Base-by-base conservation (phyloP, 495 filamentous ascomycete genomes). In the Tuber indicum region DNA sequence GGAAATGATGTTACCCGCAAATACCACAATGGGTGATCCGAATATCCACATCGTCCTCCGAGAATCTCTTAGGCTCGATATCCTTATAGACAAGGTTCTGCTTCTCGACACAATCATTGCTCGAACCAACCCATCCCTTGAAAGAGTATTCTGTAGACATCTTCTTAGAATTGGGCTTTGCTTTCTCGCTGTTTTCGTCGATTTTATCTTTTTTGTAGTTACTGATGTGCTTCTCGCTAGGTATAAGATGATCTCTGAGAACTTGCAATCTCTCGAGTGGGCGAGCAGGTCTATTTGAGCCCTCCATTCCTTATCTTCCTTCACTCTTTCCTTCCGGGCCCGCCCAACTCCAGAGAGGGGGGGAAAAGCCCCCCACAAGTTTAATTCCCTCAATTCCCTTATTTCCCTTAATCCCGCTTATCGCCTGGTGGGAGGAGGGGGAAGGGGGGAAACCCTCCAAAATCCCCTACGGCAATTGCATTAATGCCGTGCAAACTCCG, bases 21-120 rank as follows among this genome's bases (percentile, higher is more conserved):
- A 97, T 90, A 72, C 93, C 92, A 84, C 93, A 96, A 85, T 96
- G 93, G 0, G 92, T 88, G 78, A 97, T 86, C 82, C 90, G 86
- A 77, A 93, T 92, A 82, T 93, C 91, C 72, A 97, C 87, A 84
- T 97, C 93, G 76, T 88, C 91, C 79, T 92, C 89, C 41, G 90
- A 88, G 87, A 91, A 96, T 19, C 89, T 87, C 86, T 97, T 97
- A 3, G 93, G 92, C 77, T 90, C 87, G 84, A 90, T 96, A 78
- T 88, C 86, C 77, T 88, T 87, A 89, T 90, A 94, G 58, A 86
- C 85, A 84, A 97, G 90, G 21, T 94, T 92, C 71, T 90, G 91
- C 39, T 92, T 86, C 41, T 83, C 47, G 66, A 87, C 88, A 45
- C 89, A 84, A 17, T 88, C 84, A 21, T 85, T 81, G 81, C 90